Conservation (phyloP, 1,139 yeast genomes). For the Petasospora rhodanensis region DNA sequence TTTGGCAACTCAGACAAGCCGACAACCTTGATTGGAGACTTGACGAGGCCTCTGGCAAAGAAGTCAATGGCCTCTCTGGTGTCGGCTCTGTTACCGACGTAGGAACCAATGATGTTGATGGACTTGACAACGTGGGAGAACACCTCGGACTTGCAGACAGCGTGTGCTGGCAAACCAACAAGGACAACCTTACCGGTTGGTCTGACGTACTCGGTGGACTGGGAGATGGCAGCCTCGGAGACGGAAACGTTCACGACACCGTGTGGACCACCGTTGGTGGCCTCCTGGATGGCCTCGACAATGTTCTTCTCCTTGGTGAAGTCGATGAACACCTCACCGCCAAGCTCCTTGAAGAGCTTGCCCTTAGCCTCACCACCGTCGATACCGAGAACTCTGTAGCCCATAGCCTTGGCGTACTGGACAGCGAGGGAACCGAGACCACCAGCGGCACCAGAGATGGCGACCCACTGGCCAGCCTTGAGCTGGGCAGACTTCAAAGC, state of each 20-base stretch:
- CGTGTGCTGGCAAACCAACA: slow-evolving; percentile 62
- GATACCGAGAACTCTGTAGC: slow-evolving; percentile 55
- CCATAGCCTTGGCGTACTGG: slow-evolving; percentile 64
- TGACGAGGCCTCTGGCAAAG: slow-evolving; percentile 58
- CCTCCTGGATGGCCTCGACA: slow-evolving; percentile 43
- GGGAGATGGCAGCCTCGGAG: slow-evolving; percentile 51
- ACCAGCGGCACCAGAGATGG: slow-evolving; percentile 64
- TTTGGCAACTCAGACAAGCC: slow-evolving; percentile 52
- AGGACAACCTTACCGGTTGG: slow-evolving; percentile 56
- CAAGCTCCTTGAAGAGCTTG: slow-evolving; percentile 44
- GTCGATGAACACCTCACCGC: slow-evolving; percentile 56
- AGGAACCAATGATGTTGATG: slow-evolving; percentile 55
- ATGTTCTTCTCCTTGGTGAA: slow-evolving; percentile 48
- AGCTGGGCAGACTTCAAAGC: slow-evolving; percentile 58
- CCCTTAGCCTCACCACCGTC: slow-evolving; percentile 62
- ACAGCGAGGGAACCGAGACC: slow-evolving; percentile 63
- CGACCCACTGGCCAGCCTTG: slow-evolving; percentile 58
- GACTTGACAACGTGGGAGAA: slow-evolving; percentile 56
- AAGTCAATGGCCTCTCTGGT: slow-evolving; percentile 65
- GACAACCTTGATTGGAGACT: slow-evolving; percentile 58
- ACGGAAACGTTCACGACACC: slow-evolving; percentile 62
- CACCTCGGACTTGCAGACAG: slow-evolving; percentile 49
- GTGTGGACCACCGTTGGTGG: slow-evolving; percentile 59
- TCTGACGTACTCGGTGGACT: slow-evolving; percentile 54
- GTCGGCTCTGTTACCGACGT: slow-evolving; percentile 71